These are phyloP conservation scores for Raddia distichophylla DNA, from an alignment of 176 grass and related monocot species.

Conservation along the genomic window DNA sequence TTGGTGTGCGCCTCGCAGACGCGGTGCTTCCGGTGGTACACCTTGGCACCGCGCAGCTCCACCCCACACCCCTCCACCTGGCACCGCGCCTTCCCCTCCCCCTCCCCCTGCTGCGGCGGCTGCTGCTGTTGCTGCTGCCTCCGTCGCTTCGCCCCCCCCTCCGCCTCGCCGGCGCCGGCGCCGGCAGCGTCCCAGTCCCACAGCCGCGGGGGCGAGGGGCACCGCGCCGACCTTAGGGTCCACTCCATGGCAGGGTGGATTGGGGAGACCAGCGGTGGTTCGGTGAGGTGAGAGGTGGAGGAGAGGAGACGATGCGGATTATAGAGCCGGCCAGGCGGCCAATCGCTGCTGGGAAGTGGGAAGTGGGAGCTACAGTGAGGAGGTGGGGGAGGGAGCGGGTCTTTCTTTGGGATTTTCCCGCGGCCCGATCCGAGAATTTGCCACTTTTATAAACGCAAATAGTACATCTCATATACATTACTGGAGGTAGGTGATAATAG, in stretches of 20 bases:
- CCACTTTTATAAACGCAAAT: too few species aligned
- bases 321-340: not conserved
- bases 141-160: conserved; percentile 10
- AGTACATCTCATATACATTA: too few species aligned
- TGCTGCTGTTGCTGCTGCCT: not conserved
- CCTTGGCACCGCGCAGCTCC: conserved; percentile 58
- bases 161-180: not conserved
- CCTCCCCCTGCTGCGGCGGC: not conserved
- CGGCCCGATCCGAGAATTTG: too few species aligned
- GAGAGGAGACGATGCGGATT: not conserved
- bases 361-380: not conserved
- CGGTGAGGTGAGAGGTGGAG: too few species aligned
- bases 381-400: not conserved
- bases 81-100: conserved; percentile 36
- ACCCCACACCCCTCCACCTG: conserved; percentile 62
- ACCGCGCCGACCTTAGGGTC: not conserved
- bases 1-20: conserved; percentile 70
- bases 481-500: too few species aligned
- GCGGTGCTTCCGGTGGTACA: conserved; percentile 68
- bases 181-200: conserved; percentile 59
- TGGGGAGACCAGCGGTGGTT: not conserved
- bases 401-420: not conserved
- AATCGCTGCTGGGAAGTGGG: not conserved
- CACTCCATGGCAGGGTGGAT: conserved; percentile 48
- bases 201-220: conserved; percentile 25